Evolutionary conservation across 2,329 filamentous ascomycete species (phyloP).

Genomic region (Pseudocercospora eumusae): DNA sequence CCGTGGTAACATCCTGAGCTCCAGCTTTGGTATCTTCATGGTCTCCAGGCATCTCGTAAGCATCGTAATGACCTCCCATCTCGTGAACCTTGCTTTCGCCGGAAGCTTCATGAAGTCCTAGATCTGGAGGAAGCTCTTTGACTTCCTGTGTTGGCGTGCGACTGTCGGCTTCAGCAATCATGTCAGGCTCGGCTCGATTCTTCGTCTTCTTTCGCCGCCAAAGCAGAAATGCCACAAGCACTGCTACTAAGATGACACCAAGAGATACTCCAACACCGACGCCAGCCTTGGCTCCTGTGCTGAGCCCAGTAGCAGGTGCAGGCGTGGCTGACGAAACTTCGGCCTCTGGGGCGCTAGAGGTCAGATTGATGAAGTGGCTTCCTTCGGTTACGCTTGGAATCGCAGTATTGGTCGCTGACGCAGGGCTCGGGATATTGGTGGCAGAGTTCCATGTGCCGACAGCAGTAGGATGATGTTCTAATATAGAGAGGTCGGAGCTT

Average conservation of each 20-base stretch:
- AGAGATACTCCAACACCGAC: constrained; percentile 17
- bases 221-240: constrained; percentile 4
- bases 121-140: constrained; percentile 1
- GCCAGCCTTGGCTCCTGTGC: constrained; percentile 16
- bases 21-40: neutral
- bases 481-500: constrained; percentile 12
- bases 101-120: constrained; percentile 1
- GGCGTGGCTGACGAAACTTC: neutral
- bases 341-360: neutral
- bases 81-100: neutral
- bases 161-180: constrained; percentile 3
- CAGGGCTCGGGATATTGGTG: neutral
- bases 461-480: constrained; percentile 12
- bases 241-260: constrained; percentile 9
- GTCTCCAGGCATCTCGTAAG: neutral
- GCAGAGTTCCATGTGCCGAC: constrained; percentile 15
- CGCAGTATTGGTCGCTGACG: neutral
- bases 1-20: neutral
- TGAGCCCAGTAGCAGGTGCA: constrained; percentile 2
- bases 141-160: neutral
- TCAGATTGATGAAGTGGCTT: constrained; percentile 10
- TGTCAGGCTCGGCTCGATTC: neutral
- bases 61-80: neutral
- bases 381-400: constrained; percentile 1
- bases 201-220: constrained; percentile 10